Evolutionary conservation across 2,329 filamentous ascomycete genomes (phyloP).

Genomic region (Trichophyton simii): DNA sequence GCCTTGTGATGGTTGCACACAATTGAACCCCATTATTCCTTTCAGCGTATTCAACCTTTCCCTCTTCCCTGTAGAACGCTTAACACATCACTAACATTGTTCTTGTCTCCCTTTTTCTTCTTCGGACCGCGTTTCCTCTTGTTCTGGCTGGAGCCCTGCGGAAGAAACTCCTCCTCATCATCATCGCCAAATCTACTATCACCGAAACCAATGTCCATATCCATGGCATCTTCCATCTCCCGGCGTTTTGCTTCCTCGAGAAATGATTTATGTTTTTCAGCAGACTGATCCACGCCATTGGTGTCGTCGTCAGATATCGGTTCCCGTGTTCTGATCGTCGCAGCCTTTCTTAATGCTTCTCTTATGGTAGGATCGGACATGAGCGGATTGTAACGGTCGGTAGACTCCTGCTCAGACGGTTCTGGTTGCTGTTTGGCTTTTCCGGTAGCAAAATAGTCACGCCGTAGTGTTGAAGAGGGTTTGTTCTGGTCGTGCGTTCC

Average conservation of each 20-base stretch:
- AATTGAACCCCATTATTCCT: background rate
- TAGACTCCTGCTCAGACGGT: constrained; percentile 34
- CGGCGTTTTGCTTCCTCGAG: constrained; percentile 46
- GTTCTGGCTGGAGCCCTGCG: constrained; percentile 25
- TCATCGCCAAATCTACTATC: constrained; percentile 78
- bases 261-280: constrained; percentile 61
- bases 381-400: constrained; percentile 29
- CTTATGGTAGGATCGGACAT: constrained; percentile 65
- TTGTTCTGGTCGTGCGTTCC: background rate
- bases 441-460: constrained; percentile 38
- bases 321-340: constrained; percentile 44
- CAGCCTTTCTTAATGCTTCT: constrained; percentile 76
- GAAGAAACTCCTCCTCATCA: constrained; percentile 60
- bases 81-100: constrained; percentile 70
- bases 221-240: constrained; percentile 69
- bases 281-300: constrained; percentile 46
- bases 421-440: constrained; percentile 3
- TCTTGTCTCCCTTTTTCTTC: constrained; percentile 40
- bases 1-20: no score
- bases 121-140: constrained; percentile 44
- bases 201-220: constrained; percentile 91
- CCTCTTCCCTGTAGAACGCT: constrained; percentile 58
- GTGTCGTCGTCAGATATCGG: constrained; percentile 31
- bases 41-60: constrained; percentile 19
- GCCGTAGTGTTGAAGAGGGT: constrained; percentile 18